Base-by-base conservation (phyloP, 2,329 filamentous ascomycete genomes). In the Chaetomium globosum region DNA sequence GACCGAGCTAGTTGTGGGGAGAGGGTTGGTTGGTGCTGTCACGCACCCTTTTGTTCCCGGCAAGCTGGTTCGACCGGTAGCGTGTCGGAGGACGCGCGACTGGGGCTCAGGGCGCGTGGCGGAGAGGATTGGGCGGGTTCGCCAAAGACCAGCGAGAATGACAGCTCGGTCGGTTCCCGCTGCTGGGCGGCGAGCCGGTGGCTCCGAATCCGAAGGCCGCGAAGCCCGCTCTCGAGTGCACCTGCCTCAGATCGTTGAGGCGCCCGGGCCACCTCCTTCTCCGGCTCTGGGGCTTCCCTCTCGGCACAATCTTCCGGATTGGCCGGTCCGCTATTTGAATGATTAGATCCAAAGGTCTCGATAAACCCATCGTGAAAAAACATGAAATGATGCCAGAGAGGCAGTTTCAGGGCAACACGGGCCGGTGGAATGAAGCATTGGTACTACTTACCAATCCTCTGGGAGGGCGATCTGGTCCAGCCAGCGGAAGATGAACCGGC, bases 401-500 rank as follows among this genome's bases (percentile, higher is more conserved):
- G 43, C 8, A 21, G 43, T 48, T 21, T 21, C 43, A 21, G 5
- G n/a, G 19, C 19, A 48, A n/a, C 39, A 19, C 43, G 19, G 5
- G 43, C 6, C 21, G n/a, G 28, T 23, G 12, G 23, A 51, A 51
- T 26, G 2, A 9, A 26, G 9, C 49, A 12, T 12, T n/a, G 3
- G 7, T 23, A 28, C 51, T 19, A 49, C 65, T 64, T 58, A 59
- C 65, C 56, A 64, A n/a, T 64, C 61, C 36, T 64, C 52, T 4
- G 65, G 65, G 28, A 39, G 26, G 12, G 60, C 65, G 4, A 13
- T 54, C 58, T 48, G 13, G 31, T 49, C 23, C 28, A 66, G 26
- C 65, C 65, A 66, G 33, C 23, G 31, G 30, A 54, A 31, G 36
- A 66, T 52, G 36, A 19, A 16, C 57, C n/a, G 51, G 7, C 39